Evolutionary conservation across 768 basidiomycete genomes (phyloP).

Genomic region (Peribolospora kevripleyi): DNA sequence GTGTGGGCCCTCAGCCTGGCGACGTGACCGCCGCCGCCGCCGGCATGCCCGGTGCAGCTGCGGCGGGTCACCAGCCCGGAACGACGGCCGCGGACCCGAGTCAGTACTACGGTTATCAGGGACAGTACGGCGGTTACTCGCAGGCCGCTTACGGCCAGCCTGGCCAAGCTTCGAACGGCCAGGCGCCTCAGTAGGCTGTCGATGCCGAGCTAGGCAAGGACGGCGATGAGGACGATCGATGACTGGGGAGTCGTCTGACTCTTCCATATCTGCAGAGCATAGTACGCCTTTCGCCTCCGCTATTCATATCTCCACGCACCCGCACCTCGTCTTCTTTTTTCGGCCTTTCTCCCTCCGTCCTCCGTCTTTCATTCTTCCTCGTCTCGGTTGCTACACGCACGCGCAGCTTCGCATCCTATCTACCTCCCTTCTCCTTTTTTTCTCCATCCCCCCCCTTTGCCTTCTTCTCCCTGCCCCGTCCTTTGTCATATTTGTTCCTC

Average conservation of each 20-base stretch:
- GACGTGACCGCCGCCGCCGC: too few species aligned
- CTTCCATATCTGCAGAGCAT: background rate
- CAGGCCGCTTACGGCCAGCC: too few species aligned
- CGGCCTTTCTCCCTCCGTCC: background rate
- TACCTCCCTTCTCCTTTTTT: background rate
- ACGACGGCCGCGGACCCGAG: background rate
- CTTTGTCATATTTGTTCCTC: constrained; percentile 1
- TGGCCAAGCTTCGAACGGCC: too few species aligned
- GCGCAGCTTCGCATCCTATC: constrained; percentile 4
- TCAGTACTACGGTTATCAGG: constrained; percentile 21
- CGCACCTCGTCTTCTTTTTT: background rate
- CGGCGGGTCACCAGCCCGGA: constrained; percentile 11
- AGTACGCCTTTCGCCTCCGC: background rate
- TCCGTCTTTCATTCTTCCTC: background rate
- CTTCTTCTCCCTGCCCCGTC: background rate
- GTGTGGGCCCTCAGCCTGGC: too few species aligned
- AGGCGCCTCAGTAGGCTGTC: too few species aligned
- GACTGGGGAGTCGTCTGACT: background rate
- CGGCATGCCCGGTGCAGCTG: constrained; percentile 29
- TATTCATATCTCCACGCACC: background rate
- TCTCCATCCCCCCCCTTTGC: background rate
- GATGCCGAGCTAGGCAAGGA: too few species aligned
- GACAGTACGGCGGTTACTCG: too few species aligned
- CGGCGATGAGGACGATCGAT: too few species aligned
- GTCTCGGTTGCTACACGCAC: background rate